Evolutionary conservation across 2,329 filamentous ascomycete genomes (phyloP).

Genomic region (Juglanconis juglandina): DNA sequence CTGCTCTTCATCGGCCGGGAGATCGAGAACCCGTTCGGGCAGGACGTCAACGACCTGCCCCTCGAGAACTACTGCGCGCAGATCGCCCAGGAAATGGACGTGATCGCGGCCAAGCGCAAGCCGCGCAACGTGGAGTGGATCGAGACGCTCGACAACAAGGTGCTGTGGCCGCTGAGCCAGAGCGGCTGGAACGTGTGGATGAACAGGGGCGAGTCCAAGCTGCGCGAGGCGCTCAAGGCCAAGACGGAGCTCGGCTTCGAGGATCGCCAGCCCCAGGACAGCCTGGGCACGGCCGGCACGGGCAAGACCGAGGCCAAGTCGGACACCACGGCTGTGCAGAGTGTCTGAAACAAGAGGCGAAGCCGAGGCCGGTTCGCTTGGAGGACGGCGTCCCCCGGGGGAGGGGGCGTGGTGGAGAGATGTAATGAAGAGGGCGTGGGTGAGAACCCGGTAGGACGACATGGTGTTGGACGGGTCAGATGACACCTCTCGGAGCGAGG

Average conservation of each 20-base stretch:
- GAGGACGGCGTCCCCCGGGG: too few relatives aligned
- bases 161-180: slow-evolving; percentile 40
- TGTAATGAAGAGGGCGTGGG: background rate
- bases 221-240: slow-evolving; percentile 40
- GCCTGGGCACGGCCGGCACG: slow-evolving; percentile 4
- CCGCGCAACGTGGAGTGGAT: slow-evolving; percentile 50
- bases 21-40: slow-evolving; percentile 68
- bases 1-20: slow-evolving; percentile 64
- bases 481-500: background rate
- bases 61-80: slow-evolving; percentile 64
- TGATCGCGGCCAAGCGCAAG: slow-evolving; percentile 54
- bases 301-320: slow-evolving; percentile 14
- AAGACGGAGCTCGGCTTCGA: slow-evolving; percentile 30
- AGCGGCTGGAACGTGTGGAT: slow-evolving; percentile 47
- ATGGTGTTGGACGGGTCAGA: background rate
- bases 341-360: slow-evolving; percentile 3
- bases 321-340: slow-evolving; percentile 16
- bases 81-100: slow-evolving; percentile 61
- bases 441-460: background rate
- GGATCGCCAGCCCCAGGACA: slow-evolving; percentile 23
- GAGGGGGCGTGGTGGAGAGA: background rate
- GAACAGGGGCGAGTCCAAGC: slow-evolving; percentile 42
- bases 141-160: slow-evolving; percentile 34
- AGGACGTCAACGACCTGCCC: slow-evolving; percentile 66
- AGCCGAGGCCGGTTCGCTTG: background rate